Conservation (phyloP, 768 basidiomycete genomes). For the Cystofilobasidium bisporidii region DNA sequence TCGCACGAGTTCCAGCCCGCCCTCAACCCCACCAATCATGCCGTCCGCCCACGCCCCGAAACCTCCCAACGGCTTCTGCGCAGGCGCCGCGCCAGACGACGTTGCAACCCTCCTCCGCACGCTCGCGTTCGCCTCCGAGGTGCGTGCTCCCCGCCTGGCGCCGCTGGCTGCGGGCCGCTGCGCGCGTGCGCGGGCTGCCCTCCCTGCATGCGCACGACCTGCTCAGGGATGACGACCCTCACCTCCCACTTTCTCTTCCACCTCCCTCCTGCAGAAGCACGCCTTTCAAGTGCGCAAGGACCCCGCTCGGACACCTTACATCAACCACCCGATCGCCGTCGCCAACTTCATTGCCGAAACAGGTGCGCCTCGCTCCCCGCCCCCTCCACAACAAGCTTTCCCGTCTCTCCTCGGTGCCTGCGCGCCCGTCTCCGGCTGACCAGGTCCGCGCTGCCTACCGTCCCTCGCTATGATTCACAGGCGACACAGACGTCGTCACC, state of each 20-base stretch:
- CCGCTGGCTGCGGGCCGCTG: too few species aligned
- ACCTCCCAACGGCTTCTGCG: neutral
- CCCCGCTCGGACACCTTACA: slow-evolving; percentile 17
- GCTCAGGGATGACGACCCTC: neutral
- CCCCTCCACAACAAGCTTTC: too few species aligned
- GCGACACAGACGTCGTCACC: slow-evolving; percentile 20
- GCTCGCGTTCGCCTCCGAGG: neutral
- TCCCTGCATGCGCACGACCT: neutral
- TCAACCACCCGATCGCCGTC: slow-evolving; percentile 25
- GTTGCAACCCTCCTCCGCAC: neutral
- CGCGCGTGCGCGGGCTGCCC: too few species aligned
- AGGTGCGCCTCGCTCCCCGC: slow-evolving; percentile 4
- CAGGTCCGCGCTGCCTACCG: neutral
- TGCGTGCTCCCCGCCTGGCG: neutral
- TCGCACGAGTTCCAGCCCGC: neutral
- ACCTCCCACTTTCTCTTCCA: neutral
- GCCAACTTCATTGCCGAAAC: slow-evolving; percentile 20
- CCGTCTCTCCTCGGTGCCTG: too few species aligned
- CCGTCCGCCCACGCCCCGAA: neutral
- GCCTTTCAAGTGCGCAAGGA: slow-evolving; percentile 21
- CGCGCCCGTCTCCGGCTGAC: too few species aligned
- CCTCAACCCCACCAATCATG: neutral
- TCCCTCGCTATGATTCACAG: neutral
- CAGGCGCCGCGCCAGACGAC: neutral
- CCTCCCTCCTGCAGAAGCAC: slow-evolving; percentile 10